Evolutionary conservation across 1,139 yeast genomes (phyloP), one percentile per base, ranked within the genome.

Genomic region (Yarrowia galli): DNA sequence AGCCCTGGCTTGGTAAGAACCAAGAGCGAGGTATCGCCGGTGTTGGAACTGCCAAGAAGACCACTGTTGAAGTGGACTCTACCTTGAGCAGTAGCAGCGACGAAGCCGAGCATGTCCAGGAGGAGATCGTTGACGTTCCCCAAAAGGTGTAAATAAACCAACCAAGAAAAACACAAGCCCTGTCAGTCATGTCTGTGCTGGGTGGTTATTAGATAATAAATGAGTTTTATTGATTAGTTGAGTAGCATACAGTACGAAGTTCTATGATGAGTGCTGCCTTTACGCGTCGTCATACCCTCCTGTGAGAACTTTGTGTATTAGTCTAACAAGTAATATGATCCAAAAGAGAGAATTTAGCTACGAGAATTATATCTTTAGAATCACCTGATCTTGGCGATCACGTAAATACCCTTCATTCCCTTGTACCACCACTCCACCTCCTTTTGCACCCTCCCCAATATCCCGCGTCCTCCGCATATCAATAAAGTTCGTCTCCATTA

Each of bases 1-100:
- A 81, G 73, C 84, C 84, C 6, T 81, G 84, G 84, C 77, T 81
- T n/a, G 82, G 82, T 16, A 74, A 74, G 46, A 70, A 79, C 72
- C 82, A 81, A 69, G 75, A 75, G 45, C 71, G 69, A 9, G 84
- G 83, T 18, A 75, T 81, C 38, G 75, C 71, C 38, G 84, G 83
- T 8, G 68, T 81, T 36, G 83, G 83, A 35, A 81, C 83, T 15
- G 83, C 82, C 46, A 74, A 72, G 56, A 67, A 67, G 40, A 63
- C 67, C 35, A 67, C 51, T n/a, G 68, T 68, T 22, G 71, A 69
- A 42, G 61, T 32, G 20, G 64, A 58, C 28, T 28, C 51, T n/a
- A 43, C 40, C 10, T 18, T 42, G 28, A 58, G 48, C 48, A 56
- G 64, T 32, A 58, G 61, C 48, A 25, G 51, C 15, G 64, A 58